Conservation (phyloP, 202 grass and related monocot species). For the Zoysia matrella region DNA sequence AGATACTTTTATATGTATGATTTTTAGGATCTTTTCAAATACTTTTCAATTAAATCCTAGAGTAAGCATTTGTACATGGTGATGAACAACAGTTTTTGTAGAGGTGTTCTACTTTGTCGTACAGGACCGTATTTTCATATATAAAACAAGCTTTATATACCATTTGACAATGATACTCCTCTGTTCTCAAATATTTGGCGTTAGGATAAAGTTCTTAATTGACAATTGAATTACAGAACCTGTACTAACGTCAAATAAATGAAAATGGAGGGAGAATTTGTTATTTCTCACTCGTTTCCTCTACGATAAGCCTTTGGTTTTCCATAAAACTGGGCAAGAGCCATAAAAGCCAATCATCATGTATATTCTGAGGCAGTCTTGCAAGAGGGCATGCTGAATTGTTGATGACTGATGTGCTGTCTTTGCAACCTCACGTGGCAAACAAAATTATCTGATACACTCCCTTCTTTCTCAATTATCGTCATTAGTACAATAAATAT, state of each 20-base stretch:
- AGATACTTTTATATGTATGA: neutral
- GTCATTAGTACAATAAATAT: no score
- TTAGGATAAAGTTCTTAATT: no score
- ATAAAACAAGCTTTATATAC: neutral
- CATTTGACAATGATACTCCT: neutral
- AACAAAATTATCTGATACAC: neutral
- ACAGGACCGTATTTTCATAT: neutral
- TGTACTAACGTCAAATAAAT: no score
- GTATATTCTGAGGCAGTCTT: neutral
- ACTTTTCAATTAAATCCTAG: neutral
- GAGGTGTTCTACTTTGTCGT: neutral
- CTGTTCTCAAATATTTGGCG: no score
- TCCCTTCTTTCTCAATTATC: no score
- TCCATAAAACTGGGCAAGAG: neutral
- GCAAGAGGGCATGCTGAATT: neutral
- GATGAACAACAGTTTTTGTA: neutral
- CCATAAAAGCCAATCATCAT: neutral
- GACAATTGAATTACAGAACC: no score
- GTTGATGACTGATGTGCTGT: neutral
- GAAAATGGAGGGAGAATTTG: no score
- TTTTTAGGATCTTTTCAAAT: neutral
- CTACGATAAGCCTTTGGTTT: neutral
- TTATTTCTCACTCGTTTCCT: no score
- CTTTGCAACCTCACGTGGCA: neutral
- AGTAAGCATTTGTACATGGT: conserved; percentile 3